phyloP scores from a whole-genome alignment of 2,329 filamentous ascomycete genomes.

The Metarhizium album region DNA sequence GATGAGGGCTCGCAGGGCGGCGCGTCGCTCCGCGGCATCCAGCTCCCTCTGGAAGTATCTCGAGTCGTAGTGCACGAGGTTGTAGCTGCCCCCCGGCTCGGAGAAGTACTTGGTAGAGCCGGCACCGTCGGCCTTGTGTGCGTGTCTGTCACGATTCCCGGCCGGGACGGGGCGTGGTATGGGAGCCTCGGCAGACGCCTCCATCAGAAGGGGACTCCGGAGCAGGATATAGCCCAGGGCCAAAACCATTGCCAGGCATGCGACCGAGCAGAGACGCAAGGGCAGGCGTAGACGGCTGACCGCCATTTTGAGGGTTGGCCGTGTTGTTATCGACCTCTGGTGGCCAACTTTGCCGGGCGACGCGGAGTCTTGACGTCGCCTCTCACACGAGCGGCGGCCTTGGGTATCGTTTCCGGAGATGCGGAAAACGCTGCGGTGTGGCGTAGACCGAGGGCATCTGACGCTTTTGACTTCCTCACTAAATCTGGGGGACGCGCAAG shows the following conservation, averaged over 20 bases:
- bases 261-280: background rate
- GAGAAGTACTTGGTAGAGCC: background rate
- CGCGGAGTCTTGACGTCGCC: background rate
- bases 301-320: background rate
- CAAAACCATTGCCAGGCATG: background rate
- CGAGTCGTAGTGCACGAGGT: slow-evolving; percentile 60
- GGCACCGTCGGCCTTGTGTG: background rate
- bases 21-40: slow-evolving; percentile 53
- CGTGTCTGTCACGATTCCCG: background rate
- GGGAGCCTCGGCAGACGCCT: background rate
- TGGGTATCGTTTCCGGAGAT: background rate
- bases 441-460: background rate
- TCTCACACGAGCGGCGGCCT: too few relatives aligned
- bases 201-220: background rate
- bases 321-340: too few relatives aligned
- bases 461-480: background rate
- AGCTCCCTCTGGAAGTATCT: slow-evolving; percentile 58
- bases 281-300: background rate
- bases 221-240: background rate
- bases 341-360: too few relatives aligned
- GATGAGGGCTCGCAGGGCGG: slow-evolving; percentile 57
- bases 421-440: background rate
- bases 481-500: too few relatives aligned
- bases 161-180: background rate
- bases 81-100: background rate